Evolutionary conservation across 2,329 filamentous ascomycete genomes (phyloP).

Genomic region (Fusarium anguioides): DNA sequence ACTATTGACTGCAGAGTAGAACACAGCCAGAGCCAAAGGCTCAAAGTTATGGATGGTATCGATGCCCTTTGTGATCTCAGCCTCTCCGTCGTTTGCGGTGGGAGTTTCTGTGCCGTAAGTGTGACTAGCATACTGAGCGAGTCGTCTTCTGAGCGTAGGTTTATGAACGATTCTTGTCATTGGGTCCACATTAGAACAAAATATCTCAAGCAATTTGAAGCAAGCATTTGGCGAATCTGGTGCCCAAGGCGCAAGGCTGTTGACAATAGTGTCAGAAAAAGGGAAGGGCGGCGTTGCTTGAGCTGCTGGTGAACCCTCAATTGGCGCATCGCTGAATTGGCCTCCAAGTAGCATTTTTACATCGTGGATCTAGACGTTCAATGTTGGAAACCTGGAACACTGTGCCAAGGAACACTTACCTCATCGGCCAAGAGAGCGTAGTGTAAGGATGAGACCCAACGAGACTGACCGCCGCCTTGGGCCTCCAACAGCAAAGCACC

Average conservation of each 20-base stretch:
- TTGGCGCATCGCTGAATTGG: not conserved
- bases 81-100: not conserved
- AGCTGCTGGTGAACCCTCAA: not conserved
- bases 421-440: constrained; percentile 6
- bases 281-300: not conserved
- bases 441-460: constrained; percentile 8
- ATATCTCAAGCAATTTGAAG: not conserved
- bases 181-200: not conserved
- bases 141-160: not conserved
- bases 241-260: not conserved
- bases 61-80: accelerated
- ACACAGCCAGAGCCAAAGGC: not conserved
- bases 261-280: not conserved
- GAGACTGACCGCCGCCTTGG: not conserved
- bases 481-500: constrained; percentile 1
- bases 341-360: not conserved
- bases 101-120: not conserved
- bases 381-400: not conserved
- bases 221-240: not conserved
- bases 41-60: not conserved
- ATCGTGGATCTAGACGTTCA: not conserved
- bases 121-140: not conserved
- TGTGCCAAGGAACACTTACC: not conserved
- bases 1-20: not conserved
- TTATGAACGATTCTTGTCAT: constrained; percentile 3